A percentile compares a stretch with the other conserved stretches of the same genome.
phyloP scores from a whole-genome alignment of 2,329 filamentous ascomycete species.

The Nothopassalora personata region DNA sequence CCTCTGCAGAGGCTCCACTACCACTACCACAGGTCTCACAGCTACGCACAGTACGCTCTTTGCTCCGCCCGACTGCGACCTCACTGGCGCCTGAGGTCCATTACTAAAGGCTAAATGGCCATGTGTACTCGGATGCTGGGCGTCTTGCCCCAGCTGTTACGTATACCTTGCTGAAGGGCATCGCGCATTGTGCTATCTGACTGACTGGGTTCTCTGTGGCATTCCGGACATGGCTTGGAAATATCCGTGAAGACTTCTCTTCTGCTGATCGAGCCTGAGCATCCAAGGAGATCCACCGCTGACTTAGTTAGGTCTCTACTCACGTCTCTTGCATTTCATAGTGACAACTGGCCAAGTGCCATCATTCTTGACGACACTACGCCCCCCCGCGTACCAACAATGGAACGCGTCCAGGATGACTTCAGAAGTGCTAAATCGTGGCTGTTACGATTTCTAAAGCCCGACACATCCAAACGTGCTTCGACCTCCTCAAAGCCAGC shows the following conservation, averaged over 20 bases:
- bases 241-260: neutral
- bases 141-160: neutral
- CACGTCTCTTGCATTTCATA: neutral
- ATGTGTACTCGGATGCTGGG: neutral
- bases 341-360: neutral
- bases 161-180: neutral
- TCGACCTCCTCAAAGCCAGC: conserved; percentile 14
- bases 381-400: conserved; percentile 5
- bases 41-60: neutral
- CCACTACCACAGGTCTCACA: conserved; percentile 7
- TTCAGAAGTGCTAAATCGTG: conserved; percentile 22
- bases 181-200: neutral
- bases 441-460: conserved; percentile 22
- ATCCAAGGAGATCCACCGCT: neutral
- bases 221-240: neutral
- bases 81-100: neutral
- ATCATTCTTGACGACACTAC: neutral
- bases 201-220: neutral
- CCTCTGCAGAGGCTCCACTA: conserved; percentile 5
- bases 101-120: conserved; percentile 1
- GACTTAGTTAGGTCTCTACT: neutral
- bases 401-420: conserved; percentile 26
- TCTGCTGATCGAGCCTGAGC: neutral
- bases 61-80: neutral
- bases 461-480: conserved; percentile 3